Evolutionary conservation across 257 asterid species (phyloP), one percentile per base, ranked within the genome.

Genomic region (Fraxinus cuspidata): DNA sequence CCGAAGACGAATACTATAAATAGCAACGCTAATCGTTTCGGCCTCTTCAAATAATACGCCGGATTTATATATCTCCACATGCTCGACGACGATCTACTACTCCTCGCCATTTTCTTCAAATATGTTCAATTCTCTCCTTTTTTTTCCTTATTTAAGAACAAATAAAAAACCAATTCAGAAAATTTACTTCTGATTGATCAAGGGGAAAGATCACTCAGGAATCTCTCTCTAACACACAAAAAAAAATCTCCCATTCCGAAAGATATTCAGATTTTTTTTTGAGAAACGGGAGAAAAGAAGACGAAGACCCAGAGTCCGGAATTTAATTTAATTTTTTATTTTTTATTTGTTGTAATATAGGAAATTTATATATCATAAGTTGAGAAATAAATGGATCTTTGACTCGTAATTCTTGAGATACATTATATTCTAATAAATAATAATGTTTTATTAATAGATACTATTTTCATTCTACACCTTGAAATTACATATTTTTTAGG

Each of bases 31-130:
- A 96, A 87, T 70, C 96, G 96, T 84, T 92, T 94, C 11, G 99
- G 99, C 19, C 98, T 89, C 91, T 91, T 93, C 86, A 96, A 71
- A 79, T 96, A 96, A 90, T 93, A 93, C 4, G 91, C 92, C 29
- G 98, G 99, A 86, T 92, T 93, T 51, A 90, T 64, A 78, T 87
- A 86, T 81, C 93, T 89, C 85, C 89, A 90, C 71, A 76, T 53
- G 81, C 76, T 90, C 73, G 69, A 8, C 16, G 69, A 63, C 34
- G 99, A 92, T 91, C 99, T 90, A 79, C 69, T 63, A 12, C 90
- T 86, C 89, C 97, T 90, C 42, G 88, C 99, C 99, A 96, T 96
- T 66, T 4, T 65, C 13, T 64, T 38, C 47, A 64, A 70, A 63
- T 25, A 12, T 12, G 34, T 27, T 11, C 19, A 63, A 27, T 63